phyloP scores from a whole-genome alignment of 140 eudicot species.

The Anethum foeniculum region DNA sequence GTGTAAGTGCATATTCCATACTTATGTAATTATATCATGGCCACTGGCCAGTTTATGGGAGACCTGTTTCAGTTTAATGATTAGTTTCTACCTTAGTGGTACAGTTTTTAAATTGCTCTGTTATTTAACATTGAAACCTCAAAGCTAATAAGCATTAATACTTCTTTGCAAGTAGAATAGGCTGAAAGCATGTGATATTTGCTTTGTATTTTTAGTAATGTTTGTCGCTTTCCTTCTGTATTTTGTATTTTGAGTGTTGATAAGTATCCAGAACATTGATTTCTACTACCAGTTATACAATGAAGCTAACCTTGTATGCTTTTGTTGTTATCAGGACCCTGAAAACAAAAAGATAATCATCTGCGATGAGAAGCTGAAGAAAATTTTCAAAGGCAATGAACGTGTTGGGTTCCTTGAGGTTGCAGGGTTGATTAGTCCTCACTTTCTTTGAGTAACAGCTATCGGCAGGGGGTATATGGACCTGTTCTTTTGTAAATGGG shows the following conservation, averaged over 20 bases:
- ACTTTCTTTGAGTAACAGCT: constrained; percentile 42
- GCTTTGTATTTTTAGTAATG: background rate
- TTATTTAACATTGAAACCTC: background rate
- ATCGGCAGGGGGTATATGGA: constrained; percentile 1
- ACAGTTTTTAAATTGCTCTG: background rate
- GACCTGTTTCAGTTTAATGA: background rate
- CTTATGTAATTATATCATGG: background rate
- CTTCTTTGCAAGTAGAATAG: background rate
- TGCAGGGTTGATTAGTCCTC: constrained; percentile 73
- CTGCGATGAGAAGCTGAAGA: constrained; percentile 90
- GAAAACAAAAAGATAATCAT: constrained; percentile 60
- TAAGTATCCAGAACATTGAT: background rate
- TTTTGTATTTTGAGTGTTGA: background rate
- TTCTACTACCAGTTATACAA: background rate
- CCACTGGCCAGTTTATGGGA: background rate
- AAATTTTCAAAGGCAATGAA: constrained; percentile 59
- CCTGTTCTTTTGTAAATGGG: constrained; percentile 36
- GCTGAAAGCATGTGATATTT: background rate
- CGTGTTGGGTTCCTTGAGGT: constrained; percentile 88
- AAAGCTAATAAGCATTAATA: background rate
- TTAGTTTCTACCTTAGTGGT: background rate
- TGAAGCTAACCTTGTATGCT: background rate
- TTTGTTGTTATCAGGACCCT: constrained; percentile 42
- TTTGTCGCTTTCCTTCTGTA: background rate
- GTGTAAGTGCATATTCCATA: background rate